phyloP scores from a whole-genome alignment of 352 stramenopile species.

The Peronospora belbahrii region DNA sequence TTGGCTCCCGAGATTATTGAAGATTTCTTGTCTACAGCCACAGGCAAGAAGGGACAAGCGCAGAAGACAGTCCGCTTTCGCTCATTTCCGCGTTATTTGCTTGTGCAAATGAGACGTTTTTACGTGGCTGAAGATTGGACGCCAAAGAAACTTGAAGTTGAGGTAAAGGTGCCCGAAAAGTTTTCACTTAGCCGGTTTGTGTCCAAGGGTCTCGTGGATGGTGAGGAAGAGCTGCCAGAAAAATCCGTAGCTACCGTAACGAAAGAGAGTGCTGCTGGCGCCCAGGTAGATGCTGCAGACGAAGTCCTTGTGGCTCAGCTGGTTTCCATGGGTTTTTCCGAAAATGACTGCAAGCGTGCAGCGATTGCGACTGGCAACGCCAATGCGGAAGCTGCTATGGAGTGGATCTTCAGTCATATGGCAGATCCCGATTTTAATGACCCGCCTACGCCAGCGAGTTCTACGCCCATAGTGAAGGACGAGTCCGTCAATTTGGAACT shows the following conservation, averaged over 20 bases:
- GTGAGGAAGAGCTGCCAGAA: constrained; percentile 87
- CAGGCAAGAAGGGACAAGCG: constrained; percentile 64
- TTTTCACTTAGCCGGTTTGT: constrained; percentile 84
- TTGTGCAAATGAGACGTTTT: constrained; percentile 96
- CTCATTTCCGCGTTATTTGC: constrained; percentile 94
- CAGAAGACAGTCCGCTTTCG: constrained; percentile 84
- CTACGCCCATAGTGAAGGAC: constrained; percentile 3
- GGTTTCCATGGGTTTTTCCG: constrained; percentile 96
- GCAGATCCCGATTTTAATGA: constrained; percentile 97
- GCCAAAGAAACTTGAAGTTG: constrained; percentile 95
- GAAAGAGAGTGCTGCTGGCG: constrained; percentile 5
- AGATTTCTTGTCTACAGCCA: constrained; percentile 78
- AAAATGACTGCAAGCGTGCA: constrained; percentile 96
- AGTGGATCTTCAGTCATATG: constrained; percentile 98
- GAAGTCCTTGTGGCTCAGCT: constrained; percentile 90
- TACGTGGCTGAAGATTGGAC: constrained; percentile 94
- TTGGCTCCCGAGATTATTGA: constrained; percentile 88
- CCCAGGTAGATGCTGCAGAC: constrained; percentile 57
- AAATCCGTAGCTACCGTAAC: constrained; percentile 1
- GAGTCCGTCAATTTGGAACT: constrained; percentile 76
- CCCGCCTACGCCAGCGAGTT: constrained; percentile 37
- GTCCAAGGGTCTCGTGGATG: constrained; percentile 64
- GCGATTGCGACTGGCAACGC: constrained; percentile 88
- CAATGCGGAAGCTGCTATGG: constrained; percentile 92
- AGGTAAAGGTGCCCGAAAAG: constrained; percentile 92